Conservation (phyloP, 306 rosid genomes). For the Cicer pinnatifidum region DNA sequence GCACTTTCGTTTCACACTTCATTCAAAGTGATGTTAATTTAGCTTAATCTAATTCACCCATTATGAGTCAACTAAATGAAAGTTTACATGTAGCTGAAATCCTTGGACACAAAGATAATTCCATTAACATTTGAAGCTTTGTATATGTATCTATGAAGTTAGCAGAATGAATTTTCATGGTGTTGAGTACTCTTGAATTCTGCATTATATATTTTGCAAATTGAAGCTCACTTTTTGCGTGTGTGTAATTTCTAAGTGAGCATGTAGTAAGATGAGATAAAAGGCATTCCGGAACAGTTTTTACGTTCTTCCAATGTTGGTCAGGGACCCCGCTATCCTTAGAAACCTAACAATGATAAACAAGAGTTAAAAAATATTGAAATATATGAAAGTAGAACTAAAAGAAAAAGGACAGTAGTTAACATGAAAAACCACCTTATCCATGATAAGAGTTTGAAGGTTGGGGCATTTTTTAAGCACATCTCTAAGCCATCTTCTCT, state of each 20-base stretch:
- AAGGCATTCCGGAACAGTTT: background rate
- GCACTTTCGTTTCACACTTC: no score
- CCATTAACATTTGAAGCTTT: background rate
- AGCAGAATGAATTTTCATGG: background rate
- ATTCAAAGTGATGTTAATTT: no score
- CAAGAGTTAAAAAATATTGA: background rate
- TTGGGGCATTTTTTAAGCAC: background rate
- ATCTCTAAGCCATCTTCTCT: background rate
- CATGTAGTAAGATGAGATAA: background rate
- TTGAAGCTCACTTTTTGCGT: background rate
- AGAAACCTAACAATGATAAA: background rate
- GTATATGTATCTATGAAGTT: background rate
- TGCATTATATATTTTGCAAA: background rate
- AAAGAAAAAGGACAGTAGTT: background rate
- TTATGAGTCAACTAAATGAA: background rate
- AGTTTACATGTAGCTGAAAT: background rate
- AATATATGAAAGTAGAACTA: background rate
- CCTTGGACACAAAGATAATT: background rate
- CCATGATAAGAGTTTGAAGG: background rate
- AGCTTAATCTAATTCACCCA: no score
- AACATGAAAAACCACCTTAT: background rate
- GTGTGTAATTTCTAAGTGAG: background rate
- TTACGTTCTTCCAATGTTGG: background rate
- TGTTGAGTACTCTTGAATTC: background rate
- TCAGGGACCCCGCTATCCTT: accelerated